Base-by-base conservation (phyloP, 1,139 yeast genomes). In the Pichia sp. region DNA sequence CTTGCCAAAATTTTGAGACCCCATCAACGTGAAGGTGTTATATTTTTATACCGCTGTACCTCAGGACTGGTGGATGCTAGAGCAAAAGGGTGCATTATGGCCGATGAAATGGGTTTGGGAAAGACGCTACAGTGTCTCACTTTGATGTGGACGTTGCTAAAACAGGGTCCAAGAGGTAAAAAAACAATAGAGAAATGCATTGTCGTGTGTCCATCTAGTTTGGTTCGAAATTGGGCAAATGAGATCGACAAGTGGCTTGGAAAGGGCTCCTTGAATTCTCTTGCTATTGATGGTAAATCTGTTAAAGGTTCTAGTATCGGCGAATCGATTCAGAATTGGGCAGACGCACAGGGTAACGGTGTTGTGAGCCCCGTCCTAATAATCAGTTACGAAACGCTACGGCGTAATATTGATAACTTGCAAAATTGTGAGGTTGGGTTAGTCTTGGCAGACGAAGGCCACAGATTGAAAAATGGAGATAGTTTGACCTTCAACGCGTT, bases 21-120 rank as follows among this genome's bases (percentile, higher is more conserved):
- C 0, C 99, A 93, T 76, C 99, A 93, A 69, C 84, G 93, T 3
- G 96, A 93, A 55, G 99, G 99, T 60, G 97, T 93, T 38, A 81
- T 88, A 69, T 93, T 93, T 67, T 73, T 93, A 56, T 93, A 90
- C 67, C 74, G 93, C 57, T 92, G 98, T 70, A 90, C 96, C 1
- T 80, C 97, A 0, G 99, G 99, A 0, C 72, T 92, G 47, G 79
- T 90, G 31, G 96, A 90, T 65, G 82, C 90, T 1, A 77, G 84
- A 45, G 98, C 98, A 0, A 84, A 86, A 67, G 99, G 99, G 1
- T 93, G 99, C 68, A 95, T 93, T 54, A 93, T 93, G 99, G 99
- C 99, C 0, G 99, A 93, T 73, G 99, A 90, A 72, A 93, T 93
- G 99, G 99, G 99, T 2, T 76, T 93, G 47, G 99, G 99, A 30